phyloP scores from a whole-genome alignment of 257 asterid genomes.

The Nicotiana undulata region DNA sequence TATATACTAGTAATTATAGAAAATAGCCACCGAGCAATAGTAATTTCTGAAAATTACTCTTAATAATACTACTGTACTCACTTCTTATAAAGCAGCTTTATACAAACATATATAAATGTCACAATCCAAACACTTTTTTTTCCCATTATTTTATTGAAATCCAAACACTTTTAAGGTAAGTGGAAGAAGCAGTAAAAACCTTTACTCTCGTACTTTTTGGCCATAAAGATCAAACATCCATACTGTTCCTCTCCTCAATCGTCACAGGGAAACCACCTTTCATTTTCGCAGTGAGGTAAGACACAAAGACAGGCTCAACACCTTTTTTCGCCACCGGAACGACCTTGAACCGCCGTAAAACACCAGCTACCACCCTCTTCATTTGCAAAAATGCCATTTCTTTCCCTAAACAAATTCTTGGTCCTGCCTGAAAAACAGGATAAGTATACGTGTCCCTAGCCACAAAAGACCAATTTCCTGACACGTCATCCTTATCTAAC shows the following conservation, averaged over 20 bases:
- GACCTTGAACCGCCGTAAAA: conserved; percentile 34
- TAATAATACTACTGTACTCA: no score
- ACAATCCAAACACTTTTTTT: no score
- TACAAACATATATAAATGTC: no score
- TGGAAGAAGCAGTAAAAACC: background rate
- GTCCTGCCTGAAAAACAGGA: conserved; percentile 53
- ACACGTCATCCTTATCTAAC: conserved; percentile 30
- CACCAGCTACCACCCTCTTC: conserved; percentile 43
- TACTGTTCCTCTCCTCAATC: conserved; percentile 21
- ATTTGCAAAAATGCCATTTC: conserved; percentile 54
- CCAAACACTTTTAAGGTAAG: background rate
- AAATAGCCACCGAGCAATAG: no score
- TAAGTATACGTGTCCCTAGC: conserved; percentile 34
- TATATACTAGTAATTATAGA: no score
- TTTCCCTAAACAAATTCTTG: conserved; percentile 42
- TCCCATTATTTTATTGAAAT: no score
- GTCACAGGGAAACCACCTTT: conserved; percentile 41
- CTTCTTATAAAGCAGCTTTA: no score
- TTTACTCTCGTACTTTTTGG: background rate
- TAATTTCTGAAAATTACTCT: no score
- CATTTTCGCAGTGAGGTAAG: conserved; percentile 37
- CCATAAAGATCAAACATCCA: background rate
- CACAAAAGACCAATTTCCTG: conserved; percentile 38
- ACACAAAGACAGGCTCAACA: conserved; percentile 20
- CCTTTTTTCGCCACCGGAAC: conserved; percentile 28